These are phyloP conservation scores for Hordeum pubiflorum DNA, from an alignment of 202 grass and related monocot genomes.

Conservation along the genomic window DNA sequence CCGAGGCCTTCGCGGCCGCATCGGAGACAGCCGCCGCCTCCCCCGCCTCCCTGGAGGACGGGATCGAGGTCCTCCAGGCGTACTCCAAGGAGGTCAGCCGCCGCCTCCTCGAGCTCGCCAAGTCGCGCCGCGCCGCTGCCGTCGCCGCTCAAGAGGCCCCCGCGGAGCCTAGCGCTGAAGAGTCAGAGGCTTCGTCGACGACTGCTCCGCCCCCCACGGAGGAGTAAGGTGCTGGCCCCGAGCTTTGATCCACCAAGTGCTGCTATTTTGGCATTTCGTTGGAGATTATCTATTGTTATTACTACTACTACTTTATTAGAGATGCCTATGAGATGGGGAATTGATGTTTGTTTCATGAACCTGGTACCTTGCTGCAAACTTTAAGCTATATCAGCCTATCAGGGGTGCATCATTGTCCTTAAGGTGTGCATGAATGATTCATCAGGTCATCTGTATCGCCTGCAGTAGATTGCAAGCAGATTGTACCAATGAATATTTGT, in stretches of 20 bases:
- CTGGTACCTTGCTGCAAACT: constrained; percentile 16
- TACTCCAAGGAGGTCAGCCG: constrained; percentile 79
- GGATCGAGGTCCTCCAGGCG: constrained; percentile 53
- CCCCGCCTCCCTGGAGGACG: constrained; percentile 47
- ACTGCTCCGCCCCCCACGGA: constrained; percentile 24
- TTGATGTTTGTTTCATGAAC: constrained; percentile 29
- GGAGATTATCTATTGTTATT: constrained; percentile 27
- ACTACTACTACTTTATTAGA: constrained; percentile 8
- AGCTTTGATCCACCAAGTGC: constrained; percentile 28
- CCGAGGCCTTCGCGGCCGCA: constrained; percentile 51
- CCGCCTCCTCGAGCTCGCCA: constrained; percentile 52
- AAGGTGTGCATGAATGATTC: constrained; percentile 6
- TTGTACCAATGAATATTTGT: neutral
- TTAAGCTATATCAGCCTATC: constrained; percentile 2
- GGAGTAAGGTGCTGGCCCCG: constrained; percentile 21
- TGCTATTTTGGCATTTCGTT: constrained; percentile 34
- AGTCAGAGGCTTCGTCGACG: constrained; percentile 12
- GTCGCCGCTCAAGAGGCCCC: neutral
- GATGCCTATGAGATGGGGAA: constrained; percentile 18
- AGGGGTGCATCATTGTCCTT: neutral
- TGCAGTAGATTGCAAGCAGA: neutral
- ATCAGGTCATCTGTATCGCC: neutral
- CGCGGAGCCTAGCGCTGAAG: neutral
- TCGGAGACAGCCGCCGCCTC: constrained; percentile 27
- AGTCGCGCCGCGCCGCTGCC: constrained; percentile 33